Conservation (phyloP, 768 basidiomycete species). For the Cystobasidium tubakii region DNA sequence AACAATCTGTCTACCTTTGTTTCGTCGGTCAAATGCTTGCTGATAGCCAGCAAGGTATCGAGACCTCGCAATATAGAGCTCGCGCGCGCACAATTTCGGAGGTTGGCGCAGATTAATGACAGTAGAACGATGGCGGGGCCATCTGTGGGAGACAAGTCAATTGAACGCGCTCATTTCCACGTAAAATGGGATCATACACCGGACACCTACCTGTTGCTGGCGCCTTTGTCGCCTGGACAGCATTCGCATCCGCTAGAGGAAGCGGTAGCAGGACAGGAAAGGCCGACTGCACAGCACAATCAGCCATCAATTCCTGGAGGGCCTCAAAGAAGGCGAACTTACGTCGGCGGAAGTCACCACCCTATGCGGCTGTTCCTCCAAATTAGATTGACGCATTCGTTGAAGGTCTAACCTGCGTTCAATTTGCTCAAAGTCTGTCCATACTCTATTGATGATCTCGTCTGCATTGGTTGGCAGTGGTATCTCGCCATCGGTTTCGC, state of each 20-base stretch:
- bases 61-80: constrained; percentile 78
- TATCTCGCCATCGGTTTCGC: constrained; percentile 38
- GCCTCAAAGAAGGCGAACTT: constrained; percentile 43
- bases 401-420: constrained; percentile 31
- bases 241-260: background rate
- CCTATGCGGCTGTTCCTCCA: constrained; percentile 2
- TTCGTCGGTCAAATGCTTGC: constrained; percentile 80
- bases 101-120: constrained; percentile 76
- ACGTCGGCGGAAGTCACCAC: constrained; percentile 67
- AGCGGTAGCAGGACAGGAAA: constrained; percentile 28
- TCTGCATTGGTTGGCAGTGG: constrained; percentile 75
- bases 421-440: constrained; percentile 64
- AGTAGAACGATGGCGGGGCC: constrained; percentile 84
- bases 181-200: too few species aligned
- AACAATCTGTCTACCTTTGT: constrained; percentile 88
- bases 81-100: constrained; percentile 77
- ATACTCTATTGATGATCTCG: constrained; percentile 70
- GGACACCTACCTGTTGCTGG: background rate
- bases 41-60: constrained; percentile 75
- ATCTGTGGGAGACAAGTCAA: constrained; percentile 53
- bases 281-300: background rate
- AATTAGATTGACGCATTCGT: background rate
- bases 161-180: too few species aligned
- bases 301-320: constrained; percentile 49
- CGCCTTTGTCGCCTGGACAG: background rate